These are phyloP conservation scores for Trichoderma hamatum DNA, from an alignment of 2,329 filamentous ascomycete genomes.

Conservation along the genomic window DNA sequence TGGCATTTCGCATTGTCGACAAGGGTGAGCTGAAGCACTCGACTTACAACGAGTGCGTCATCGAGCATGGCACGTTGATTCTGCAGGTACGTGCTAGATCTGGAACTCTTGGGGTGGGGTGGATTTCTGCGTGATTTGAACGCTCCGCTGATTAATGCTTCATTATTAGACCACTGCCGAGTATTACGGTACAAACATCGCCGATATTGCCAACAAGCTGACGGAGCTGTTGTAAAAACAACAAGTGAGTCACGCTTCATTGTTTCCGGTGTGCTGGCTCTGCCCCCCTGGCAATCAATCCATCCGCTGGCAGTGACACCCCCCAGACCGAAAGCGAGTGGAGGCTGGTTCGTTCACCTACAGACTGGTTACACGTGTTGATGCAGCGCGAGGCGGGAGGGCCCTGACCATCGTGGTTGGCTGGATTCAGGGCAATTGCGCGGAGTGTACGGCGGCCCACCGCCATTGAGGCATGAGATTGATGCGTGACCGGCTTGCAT, in stretches of 20 bases:
- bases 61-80: constrained; percentile 54
- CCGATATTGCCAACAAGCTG: constrained; percentile 32
- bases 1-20: constrained; percentile 53
- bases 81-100: constrained; percentile 44
- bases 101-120: not conserved
- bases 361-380: constrained; percentile 21
- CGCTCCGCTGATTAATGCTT: not conserved
- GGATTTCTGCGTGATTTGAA: too few relatives aligned
- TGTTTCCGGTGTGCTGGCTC: not conserved
- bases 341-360: constrained; percentile 17
- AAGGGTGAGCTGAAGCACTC: constrained; percentile 41
- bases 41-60: constrained; percentile 49
- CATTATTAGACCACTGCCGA: constrained; percentile 7
- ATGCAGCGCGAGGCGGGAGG: constrained; percentile 18
- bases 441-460: constrained; percentile 9
- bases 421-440: not conserved
- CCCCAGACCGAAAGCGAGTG: not conserved
- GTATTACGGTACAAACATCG: constrained; percentile 25
- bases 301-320: constrained; percentile 10
- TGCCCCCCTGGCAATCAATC: not conserved
- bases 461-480: constrained; percentile 10
- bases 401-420: constrained; percentile 10
- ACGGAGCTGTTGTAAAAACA: constrained; percentile 13
- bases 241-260: not conserved
- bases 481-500: constrained; percentile 18